These are phyloP conservation scores for Tuber melanosporum DNA, from an alignment of 495 filamentous ascomycete species.

Conservation along the genomic window DNA sequence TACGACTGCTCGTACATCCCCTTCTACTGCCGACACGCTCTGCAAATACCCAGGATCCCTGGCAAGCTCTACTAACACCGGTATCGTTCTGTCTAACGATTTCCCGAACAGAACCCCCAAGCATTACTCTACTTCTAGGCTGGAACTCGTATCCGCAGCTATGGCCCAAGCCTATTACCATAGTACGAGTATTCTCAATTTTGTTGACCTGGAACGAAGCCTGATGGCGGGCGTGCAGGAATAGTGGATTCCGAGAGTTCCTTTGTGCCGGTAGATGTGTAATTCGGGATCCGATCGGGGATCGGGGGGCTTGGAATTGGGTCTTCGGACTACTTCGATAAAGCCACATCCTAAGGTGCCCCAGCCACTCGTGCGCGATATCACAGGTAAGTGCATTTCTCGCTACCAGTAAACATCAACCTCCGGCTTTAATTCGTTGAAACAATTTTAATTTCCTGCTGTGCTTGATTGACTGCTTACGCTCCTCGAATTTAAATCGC, in stretches of 20 bases:
- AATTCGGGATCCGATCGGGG: too few species aligned
- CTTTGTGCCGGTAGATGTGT: too few species aligned
- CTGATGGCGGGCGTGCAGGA: too few species aligned
- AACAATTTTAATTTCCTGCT: background rate
- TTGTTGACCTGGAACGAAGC: too few species aligned
- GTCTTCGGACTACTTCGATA: too few species aligned
- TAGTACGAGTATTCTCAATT: too few species aligned
- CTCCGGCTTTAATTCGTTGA: background rate
- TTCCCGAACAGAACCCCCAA: background rate
- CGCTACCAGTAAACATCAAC: background rate
- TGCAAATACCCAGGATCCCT: background rate
- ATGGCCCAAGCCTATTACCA: too few species aligned
- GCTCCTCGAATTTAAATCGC: background rate
- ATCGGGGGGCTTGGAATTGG: too few species aligned
- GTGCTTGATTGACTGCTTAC: background rate
- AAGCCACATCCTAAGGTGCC: too few species aligned
- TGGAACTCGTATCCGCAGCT: background rate
- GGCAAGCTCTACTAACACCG: background rate
- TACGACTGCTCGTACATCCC: background rate
- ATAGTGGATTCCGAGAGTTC: too few species aligned
- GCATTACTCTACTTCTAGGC: background rate
- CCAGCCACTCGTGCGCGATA: background rate
- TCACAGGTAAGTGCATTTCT: background rate
- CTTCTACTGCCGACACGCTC: background rate
- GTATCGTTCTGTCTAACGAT: background rate